Percentiles rank a stretch among this genome's conserved stretches.
Conservation (phyloP, 257 asterid genomes). For the Solanum etuberosum region DNA sequence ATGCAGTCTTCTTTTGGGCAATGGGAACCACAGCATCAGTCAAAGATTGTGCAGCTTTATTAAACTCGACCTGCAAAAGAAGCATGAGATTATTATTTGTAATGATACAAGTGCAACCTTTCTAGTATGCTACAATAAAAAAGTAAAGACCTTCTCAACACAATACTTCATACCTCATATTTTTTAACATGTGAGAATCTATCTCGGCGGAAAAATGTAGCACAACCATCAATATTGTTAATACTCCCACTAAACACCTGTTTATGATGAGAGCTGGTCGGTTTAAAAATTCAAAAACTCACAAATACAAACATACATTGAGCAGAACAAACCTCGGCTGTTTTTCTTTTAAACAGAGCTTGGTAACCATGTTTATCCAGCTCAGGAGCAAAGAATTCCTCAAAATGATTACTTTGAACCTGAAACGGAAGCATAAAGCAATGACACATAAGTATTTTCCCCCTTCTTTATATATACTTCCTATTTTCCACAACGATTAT, state of each 20-base stretch:
- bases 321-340: conserved; percentile 68
- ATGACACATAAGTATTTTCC: neutral
- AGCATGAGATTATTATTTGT: neutral
- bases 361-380: conserved; percentile 96
- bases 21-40: conserved; percentile 75
- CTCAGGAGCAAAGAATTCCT: conserved; percentile 91
- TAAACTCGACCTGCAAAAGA: conserved; percentile 75
- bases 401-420: conserved; percentile 94
- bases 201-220: conserved; percentile 97
- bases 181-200: conserved; percentile 90
- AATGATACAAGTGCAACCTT: neutral
- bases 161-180: conserved; percentile 58
- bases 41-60: conserved; percentile 95
- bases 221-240: conserved; percentile 75
- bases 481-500: neutral
- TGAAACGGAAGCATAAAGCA: conserved; percentile 11
- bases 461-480: neutral
- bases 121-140: neutral
- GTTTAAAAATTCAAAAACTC: conserved; percentile 4
- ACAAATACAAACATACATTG: neutral
- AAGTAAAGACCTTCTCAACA: neutral
- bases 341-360: conserved; percentile 66
- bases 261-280: conserved; percentile 1
- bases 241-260: conserved; percentile 64
- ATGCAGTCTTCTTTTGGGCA: conserved; percentile 68